Base-by-base conservation (phyloP, 2,329 filamentous ascomycete species). In the Colletotrichum chrysophilum region DNA sequence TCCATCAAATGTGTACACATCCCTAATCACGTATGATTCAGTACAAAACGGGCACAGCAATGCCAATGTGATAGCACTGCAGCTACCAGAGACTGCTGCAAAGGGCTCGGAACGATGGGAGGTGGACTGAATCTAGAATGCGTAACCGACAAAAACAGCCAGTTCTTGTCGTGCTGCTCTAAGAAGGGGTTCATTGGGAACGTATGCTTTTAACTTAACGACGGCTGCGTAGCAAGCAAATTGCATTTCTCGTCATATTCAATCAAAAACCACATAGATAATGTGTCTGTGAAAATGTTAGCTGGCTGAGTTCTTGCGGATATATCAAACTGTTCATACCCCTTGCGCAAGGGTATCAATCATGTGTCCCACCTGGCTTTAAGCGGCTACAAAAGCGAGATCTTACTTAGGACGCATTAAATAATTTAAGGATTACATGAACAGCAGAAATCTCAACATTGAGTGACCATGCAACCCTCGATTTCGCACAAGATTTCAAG, bases 241-340 rank as follows among this genome's bases (percentile, higher is more conserved):
- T 10, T 43, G 4, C 4, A 18, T 18, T n/a, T 43, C 9, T n/a
- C 18, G 1, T 43, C 6, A 0, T 12, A n/a, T 43, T 12, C 38
- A 3, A 43, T n/a, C 18, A 43, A n/a, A n/a, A 0, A 12, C 18
- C 38, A 43, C 38, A 43, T 9, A n/a, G 1, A 3, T 1, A 5
- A 21, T 48, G n/a, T 7, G 21, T 48, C n/a, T 48, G 18, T 3
- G n/a, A n/a, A 7, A 5, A 48, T 21, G 4, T 12, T 21, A 48
- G 38, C 38, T n/a, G 18, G 9, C 9, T 48, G 18, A 48, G 43
- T 48, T 21, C 43, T 21, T 48, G 43, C n/a, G 10, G 43, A 48
- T 12, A 16, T 21, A 21, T 21, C 9, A 43, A n/a, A 43, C 9
- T n/a, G 9, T 43, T 12, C 18, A 5, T 43, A 4, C 18, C 5